Evolutionary conservation across 108 stramenopile genomes (phyloP).

Genomic region (Pinguiococcus pyrenoidosus): DNA sequence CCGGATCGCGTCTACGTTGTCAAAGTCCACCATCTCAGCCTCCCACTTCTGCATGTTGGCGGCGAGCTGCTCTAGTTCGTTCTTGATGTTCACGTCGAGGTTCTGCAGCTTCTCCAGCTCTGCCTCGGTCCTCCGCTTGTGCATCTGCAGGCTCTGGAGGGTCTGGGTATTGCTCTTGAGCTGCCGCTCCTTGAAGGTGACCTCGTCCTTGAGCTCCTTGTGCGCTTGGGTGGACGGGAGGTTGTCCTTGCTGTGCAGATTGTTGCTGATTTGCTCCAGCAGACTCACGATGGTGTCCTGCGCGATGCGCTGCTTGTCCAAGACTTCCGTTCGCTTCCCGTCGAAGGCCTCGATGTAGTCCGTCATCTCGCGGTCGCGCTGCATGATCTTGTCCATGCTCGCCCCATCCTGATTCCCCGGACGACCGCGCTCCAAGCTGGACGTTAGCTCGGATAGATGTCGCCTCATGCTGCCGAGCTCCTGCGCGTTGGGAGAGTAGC

Average conservation of each 20-base stretch:
- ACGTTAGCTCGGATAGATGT: no score
- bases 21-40: slow-evolving; percentile 38
- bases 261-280: slow-evolving; percentile 44
- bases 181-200: slow-evolving; percentile 38
- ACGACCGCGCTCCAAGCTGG: slow-evolving; percentile 8
- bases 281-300: slow-evolving; percentile 40
- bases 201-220: slow-evolving; percentile 42
- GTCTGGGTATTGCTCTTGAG: slow-evolving; percentile 38
- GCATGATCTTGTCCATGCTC: slow-evolving; percentile 26
- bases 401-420: not conserved
- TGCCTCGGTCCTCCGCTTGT: slow-evolving; percentile 35
- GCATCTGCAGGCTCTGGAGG: slow-evolving; percentile 36
- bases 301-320: slow-evolving; percentile 21
- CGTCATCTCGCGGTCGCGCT: slow-evolving; percentile 49
- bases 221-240: slow-evolving; percentile 18
- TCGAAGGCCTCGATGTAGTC: slow-evolving; percentile 41
- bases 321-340: slow-evolving; percentile 2
- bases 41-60: not conserved
- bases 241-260: slow-evolving; percentile 25
- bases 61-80: not conserved
- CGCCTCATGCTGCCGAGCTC: no score
- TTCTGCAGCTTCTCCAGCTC: slow-evolving; percentile 44
- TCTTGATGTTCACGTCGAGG: slow-evolving; percentile 15
- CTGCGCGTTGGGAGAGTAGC: no score
- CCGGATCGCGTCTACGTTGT: slow-evolving; percentile 39